Evolutionary conservation across 78 protist genomes (phyloP).

Genomic region (Polysphondylium violaceum): DNA sequence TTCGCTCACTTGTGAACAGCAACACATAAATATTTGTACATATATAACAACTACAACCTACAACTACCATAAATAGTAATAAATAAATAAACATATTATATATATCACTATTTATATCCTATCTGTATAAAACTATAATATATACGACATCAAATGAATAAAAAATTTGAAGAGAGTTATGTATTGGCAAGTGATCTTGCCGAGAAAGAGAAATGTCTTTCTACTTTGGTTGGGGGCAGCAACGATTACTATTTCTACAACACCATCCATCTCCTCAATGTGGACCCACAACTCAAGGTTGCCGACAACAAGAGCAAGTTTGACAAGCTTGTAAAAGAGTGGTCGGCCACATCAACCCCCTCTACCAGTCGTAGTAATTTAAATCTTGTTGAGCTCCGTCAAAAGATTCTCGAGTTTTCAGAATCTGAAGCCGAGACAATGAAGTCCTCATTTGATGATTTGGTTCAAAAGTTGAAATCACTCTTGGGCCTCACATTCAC

Average conservation of each 20-base stretch:
- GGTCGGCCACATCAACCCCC: neutral
- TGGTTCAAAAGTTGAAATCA: conserved; percentile 18
- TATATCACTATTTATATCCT: too few relatives aligned
- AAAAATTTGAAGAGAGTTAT: conserved; percentile 64
- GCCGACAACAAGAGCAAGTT: neutral
- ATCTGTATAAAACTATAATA: too few relatives aligned
- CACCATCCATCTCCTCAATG: conserved; percentile 38
- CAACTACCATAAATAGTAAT: neutral
- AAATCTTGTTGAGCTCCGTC: neutral
- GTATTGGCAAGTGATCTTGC: conserved; percentile 8
- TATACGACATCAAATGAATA: conserved; percentile 2
- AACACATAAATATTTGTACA: too few relatives aligned
- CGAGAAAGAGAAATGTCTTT: conserved; percentile 18
- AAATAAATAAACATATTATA: too few relatives aligned
- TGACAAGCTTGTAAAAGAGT: conserved; percentile 11
- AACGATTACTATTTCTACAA: conserved; percentile 57
- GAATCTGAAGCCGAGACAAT: neutral
- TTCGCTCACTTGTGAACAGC: neutral
- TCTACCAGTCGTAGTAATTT: neutral
- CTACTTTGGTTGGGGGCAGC: conserved; percentile 48
- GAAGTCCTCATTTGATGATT: neutral
- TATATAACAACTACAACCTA: neutral
- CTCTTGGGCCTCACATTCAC: neutral
- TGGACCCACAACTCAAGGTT: conserved; percentile 33
- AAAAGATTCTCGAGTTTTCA: conserved; percentile 4